A percentile compares a stretch with the other conserved stretches of the same genome.
These are phyloP conservation scores for Gynostemma pentaphyllum DNA, from an alignment of 306 rosid species.

Conservation along the genomic window DNA sequence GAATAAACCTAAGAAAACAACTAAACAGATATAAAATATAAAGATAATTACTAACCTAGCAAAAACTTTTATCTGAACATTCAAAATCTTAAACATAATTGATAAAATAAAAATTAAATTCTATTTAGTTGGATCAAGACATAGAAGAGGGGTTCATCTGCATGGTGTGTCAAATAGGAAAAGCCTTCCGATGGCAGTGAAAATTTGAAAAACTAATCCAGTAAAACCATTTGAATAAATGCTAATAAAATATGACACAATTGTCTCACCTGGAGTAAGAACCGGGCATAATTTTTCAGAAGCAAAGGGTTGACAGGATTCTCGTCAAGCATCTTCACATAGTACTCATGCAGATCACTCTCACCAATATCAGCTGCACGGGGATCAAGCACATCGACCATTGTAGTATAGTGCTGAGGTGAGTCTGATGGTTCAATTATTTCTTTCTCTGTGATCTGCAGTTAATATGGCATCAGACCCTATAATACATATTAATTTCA, in stretches of 20 bases:
- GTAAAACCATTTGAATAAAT: not conserved
- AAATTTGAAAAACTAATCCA: not conserved
- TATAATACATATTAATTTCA: constrained; percentile 4
- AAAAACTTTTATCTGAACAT: no score
- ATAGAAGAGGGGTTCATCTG: no score
- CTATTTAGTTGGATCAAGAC: no score
- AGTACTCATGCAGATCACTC: constrained; percentile 26
- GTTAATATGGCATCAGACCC: constrained; percentile 15
- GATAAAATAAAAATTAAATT: no score
- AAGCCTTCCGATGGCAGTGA: not conserved
- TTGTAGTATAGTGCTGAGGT: constrained; percentile 9
- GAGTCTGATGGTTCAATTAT: constrained; percentile 5
- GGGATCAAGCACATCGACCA: constrained; percentile 15
- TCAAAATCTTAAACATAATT: no score
- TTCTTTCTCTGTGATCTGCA: constrained; percentile 32
- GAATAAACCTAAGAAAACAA: no score
- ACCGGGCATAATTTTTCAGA: constrained; percentile 59
- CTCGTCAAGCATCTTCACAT: constrained; percentile 43
- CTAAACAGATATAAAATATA: no score
- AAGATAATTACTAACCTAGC: no score
- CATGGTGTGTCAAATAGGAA: no score
- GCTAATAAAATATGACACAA: not conserved
- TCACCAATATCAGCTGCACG: constrained; percentile 11
- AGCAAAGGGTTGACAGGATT: constrained; percentile 45
- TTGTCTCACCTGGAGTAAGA: constrained; percentile 54